phyloP scores from a whole-genome alignment of 176 grass and related monocot species.

The Rhynchospora tenuis region DNA sequence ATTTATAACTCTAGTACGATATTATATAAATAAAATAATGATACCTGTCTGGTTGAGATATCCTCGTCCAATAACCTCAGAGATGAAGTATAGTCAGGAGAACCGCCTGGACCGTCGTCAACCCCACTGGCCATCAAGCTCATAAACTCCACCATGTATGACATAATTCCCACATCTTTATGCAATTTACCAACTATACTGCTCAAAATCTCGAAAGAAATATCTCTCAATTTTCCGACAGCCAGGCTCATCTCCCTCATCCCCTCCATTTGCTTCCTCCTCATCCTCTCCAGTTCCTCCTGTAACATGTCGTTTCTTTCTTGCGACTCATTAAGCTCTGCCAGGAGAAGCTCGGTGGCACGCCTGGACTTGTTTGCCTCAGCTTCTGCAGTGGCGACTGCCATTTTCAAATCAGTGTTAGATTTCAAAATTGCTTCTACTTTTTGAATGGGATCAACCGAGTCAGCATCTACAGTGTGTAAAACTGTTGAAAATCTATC shows the following conservation, averaged over 20 bases:
- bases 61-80: slow-evolving; percentile 13
- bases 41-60: slow-evolving; percentile 21
- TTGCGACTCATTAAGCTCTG: slow-evolving; percentile 91
- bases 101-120: slow-evolving; percentile 34
- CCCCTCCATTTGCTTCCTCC: slow-evolving; percentile 54
- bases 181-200: slow-evolving; percentile 40
- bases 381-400: slow-evolving; percentile 50
- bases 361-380: slow-evolving; percentile 70
- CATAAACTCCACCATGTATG: slow-evolving; percentile 60
- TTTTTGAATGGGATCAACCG: slow-evolving; percentile 54
- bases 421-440: slow-evolving; percentile 47
- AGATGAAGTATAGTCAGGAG: slow-evolving; percentile 6
- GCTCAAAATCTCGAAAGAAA: slow-evolving; percentile 65
- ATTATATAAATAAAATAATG: not conserved
- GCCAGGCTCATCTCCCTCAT: slow-evolving; percentile 56
- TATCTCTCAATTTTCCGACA: slow-evolving; percentile 54
- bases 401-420: slow-evolving; percentile 38
- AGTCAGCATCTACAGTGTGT: slow-evolving; percentile 41
- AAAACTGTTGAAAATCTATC: slow-evolving; percentile 54
- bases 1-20: not conserved
- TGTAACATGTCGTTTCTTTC: slow-evolving; percentile 86
- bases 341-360: slow-evolving; percentile 65
- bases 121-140: slow-evolving; percentile 56
- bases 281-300: slow-evolving; percentile 73
- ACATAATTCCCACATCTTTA: slow-evolving; percentile 56